Conservation (phyloP, 2,329 filamentous ascomycete species). For the Fusarium xylarioides region DNA sequence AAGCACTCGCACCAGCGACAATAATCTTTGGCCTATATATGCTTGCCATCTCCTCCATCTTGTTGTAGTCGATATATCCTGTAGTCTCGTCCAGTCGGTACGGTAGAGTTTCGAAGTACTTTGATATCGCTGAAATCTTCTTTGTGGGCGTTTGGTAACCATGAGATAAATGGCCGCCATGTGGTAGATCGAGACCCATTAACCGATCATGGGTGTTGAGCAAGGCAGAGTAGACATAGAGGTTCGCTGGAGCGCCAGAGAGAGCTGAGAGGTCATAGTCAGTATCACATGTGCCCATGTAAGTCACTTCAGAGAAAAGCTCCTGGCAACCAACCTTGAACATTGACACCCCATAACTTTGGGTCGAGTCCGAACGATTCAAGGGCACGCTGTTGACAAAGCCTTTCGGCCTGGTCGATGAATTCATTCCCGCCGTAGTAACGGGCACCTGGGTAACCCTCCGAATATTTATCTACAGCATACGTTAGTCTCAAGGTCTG, state of each 20-base stretch:
- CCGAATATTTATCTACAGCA: conserved; percentile 90
- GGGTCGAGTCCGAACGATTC: conserved; percentile 85
- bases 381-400: conserved; percentile 90
- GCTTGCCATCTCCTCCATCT: conserved; percentile 84
- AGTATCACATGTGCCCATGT: conserved; percentile 4
- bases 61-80: conserved; percentile 93
- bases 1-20: conserved; percentile 93
- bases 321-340: conserved; percentile 72
- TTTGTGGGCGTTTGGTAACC: conserved; percentile 95
- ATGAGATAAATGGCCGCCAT: conserved; percentile 95
- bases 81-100: conserved; percentile 92
- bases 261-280: conserved; percentile 64
- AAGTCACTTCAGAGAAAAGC: background rate
- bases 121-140: conserved; percentile 98
- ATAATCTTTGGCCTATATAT: conserved; percentile 96
- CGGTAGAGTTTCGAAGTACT: conserved; percentile 98
- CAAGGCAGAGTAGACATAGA: conserved; percentile 95
- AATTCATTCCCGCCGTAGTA: conserved; percentile 98
- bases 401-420: conserved; percentile 87
- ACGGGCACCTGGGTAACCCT: conserved; percentile 94
- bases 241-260: conserved; percentile 78
- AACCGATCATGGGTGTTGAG: conserved; percentile 92
- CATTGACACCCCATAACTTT: conserved; percentile 95
- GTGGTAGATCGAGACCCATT: conserved; percentile 96
- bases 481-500: background rate